Evolutionary conservation across 2,329 filamentous ascomycete species (phyloP).

Genomic region (Fusarium sp.): DNA sequence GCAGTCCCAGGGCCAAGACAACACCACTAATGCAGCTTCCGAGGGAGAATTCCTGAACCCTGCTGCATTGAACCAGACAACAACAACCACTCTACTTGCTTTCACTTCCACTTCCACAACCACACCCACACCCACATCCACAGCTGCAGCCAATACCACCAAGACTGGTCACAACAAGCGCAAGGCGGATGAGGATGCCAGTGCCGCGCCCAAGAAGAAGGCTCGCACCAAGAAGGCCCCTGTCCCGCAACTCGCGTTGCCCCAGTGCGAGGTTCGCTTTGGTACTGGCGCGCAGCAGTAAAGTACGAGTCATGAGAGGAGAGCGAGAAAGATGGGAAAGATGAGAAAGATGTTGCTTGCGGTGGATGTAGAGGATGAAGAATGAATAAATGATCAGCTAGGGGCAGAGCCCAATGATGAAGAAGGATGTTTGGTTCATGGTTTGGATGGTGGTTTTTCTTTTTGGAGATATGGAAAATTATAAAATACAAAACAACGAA

Average conservation of each 20-base stretch:
- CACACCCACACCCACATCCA: too few species aligned
- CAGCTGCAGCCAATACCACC: background rate
- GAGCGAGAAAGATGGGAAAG: background rate
- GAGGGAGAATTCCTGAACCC: background rate
- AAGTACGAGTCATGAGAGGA: background rate
- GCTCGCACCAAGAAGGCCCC: background rate
- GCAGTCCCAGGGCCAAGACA: background rate
- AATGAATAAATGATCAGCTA: background rate
- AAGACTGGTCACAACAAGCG: slow-evolving; percentile 6
- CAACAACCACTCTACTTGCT: too few species aligned
- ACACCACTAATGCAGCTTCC: background rate
- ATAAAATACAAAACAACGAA: background rate
- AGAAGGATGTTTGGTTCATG: background rate
- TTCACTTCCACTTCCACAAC: too few species aligned
- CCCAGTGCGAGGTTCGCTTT: background rate
- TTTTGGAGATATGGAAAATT: background rate
- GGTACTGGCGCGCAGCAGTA: background rate
- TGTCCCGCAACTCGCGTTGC: background rate
- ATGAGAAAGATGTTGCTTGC: background rate
- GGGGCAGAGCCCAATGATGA: background rate
- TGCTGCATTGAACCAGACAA: background rate
- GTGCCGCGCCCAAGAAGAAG: slow-evolving; percentile 1
- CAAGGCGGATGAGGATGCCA: background rate
- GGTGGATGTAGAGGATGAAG: background rate
- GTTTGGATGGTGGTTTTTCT: background rate